phyloP scores from a whole-genome alignment of 2,329 filamentous ascomycete genomes.

The Blastomyces percursus region DNA sequence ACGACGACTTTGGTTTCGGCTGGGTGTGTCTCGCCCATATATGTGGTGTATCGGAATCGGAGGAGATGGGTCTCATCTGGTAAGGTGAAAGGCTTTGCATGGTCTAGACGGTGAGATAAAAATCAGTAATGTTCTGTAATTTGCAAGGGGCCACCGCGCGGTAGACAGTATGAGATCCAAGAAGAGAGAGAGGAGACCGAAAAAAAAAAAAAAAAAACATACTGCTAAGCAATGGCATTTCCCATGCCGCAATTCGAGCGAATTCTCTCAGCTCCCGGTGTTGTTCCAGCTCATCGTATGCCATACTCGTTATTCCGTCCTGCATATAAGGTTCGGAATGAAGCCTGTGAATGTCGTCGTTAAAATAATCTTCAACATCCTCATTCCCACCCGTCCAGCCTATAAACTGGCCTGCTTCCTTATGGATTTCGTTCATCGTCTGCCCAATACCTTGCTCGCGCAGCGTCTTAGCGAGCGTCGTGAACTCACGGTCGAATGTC shows the following conservation, averaged over 20 bases:
- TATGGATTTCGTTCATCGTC: constrained; percentile 5
- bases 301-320: constrained; percentile 73
- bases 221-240: constrained; percentile 86
- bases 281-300: constrained; percentile 77
- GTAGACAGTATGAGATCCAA: neutral
- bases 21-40: constrained; percentile 88
- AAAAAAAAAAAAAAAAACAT: constrained; percentile 35
- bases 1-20: constrained; percentile 89
- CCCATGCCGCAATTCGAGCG: constrained; percentile 78
- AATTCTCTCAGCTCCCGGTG: constrained; percentile 84
- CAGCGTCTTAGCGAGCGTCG: neutral
- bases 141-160: neutral
- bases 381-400: constrained; percentile 1
- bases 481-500: constrained; percentile 25
- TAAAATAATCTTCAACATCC: constrained; percentile 41
- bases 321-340: constrained; percentile 39
- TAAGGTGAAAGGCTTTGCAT: constrained; percentile 74
- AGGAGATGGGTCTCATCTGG: constrained; percentile 54
- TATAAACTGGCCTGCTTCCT: constrained; percentile 9
- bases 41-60: constrained; percentile 92
- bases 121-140: neutral
- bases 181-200: neutral
- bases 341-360: constrained; percentile 3
- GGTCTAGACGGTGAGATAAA: constrained; percentile 43
- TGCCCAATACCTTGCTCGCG: neutral